Base-by-base conservation (phyloP, 2,329 filamentous ascomycete genomes). In the Aspergillus quadricinctus region DNA sequence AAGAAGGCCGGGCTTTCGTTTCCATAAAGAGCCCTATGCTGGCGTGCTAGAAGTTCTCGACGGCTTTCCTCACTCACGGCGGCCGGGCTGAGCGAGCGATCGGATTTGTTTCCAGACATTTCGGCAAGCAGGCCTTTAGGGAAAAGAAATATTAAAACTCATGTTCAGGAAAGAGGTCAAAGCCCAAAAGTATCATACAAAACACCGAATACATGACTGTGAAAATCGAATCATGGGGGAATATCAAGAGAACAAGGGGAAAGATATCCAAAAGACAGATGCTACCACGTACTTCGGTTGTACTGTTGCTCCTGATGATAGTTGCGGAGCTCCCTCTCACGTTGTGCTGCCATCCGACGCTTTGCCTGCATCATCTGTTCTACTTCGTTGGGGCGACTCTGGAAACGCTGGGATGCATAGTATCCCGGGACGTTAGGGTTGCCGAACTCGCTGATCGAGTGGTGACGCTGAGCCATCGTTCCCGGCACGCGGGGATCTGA, bases 291-390 rank as follows among this genome's bases (percentile, higher is more conserved):
- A 97, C 94, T 97, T 90, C 93, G 88, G 83, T 97, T 96, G 81
- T 96, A 97, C 86, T 99, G 94, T 85, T 99, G 94, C 85, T 99
- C 94, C 80, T 97, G 95, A 81, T 99, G 94, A 80, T 97, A 96
- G 80, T 97, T 99, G 78, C 94, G 91, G 77, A 99, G 88, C 82
- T 99, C 94, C 78, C 93, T 90, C 83, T 99, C 94, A 78, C 94
- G 90, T 81, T 97, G 94, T 76, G 94, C 94, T 72, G 94, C 94
- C 90, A 97, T 95, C 82, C 93, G 89, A 81, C 94, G 91, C 85
- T 97, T 97, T 70, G 92, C 92, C 86, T 97, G 94, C 83, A 96
- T 90, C 86, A 97, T 91, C 80, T 97, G 92, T 80, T 97, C 94
- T 76, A 92, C 90, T 81, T 97, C 94, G 81, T 83, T 92, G 78